phyloP scores from a whole-genome alignment of 2,329 filamentous ascomycete species.

The Colletotrichum gigasporum region DNA sequence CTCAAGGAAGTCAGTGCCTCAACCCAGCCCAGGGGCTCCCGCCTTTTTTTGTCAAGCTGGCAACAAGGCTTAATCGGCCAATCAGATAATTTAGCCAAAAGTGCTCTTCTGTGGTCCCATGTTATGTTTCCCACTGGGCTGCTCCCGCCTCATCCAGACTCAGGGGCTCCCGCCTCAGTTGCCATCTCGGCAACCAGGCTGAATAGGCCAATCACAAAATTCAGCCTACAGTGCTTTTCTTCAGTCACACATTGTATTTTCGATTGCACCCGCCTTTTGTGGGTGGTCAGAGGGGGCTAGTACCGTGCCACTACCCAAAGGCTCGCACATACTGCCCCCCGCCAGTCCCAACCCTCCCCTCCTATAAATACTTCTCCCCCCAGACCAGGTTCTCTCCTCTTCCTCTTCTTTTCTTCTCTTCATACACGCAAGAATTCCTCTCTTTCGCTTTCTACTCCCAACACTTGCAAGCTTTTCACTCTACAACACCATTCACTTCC shows the following conservation, averaged over 20 bases:
- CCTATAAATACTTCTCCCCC: not conserved
- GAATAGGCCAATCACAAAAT: conserved; percentile 8
- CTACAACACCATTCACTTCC: not conserved
- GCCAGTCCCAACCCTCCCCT: not conserved
- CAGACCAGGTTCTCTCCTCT: not conserved
- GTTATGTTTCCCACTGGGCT: not conserved
- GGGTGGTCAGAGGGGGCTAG: not conserved
- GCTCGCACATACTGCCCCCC: not conserved
- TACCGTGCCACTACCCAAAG: not conserved
- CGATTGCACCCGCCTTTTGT: not conserved
- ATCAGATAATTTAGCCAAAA: conserved; percentile 5
- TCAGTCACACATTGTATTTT: not conserved
- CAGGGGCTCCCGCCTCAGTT: not conserved
- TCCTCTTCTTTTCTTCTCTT: not conserved
- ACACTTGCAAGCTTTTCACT: not conserved
- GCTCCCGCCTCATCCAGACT: not conserved
- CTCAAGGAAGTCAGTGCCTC: no score
- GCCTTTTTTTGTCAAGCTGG: not conserved
- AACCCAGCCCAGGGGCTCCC: no score
- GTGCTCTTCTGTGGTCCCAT: not conserved
- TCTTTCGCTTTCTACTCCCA: no score
- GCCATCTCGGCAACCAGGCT: not conserved
- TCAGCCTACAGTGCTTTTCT: not conserved
- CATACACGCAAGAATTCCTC: not conserved
- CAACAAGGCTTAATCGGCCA: not conserved